Evolutionary conservation across 768 basidiomycete species (phyloP).

Genomic region (Cystofilobasidium macerans): DNA sequence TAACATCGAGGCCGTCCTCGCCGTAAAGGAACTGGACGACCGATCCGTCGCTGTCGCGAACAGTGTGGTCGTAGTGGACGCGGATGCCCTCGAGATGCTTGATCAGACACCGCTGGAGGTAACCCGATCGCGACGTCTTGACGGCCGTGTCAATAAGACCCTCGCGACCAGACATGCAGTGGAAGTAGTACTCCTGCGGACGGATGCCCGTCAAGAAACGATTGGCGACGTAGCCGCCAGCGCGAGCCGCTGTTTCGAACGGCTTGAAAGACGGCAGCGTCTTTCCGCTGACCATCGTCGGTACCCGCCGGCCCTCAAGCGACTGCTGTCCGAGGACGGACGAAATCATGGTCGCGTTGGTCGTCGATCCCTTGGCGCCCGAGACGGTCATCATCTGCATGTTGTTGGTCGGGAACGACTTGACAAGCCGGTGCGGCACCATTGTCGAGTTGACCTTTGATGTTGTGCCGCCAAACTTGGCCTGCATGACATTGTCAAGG

Average conservation of each 20-base stretch:
- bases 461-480: conserved; percentile 56
- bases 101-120: conserved; percentile 93
- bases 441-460: conserved; percentile 78
- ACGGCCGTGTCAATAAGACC: conserved; percentile 98
- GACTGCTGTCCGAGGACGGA: conserved; percentile 95
- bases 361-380: conserved; percentile 93
- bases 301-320: conserved; percentile 93
- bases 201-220: conserved; percentile 97
- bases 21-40: conserved; percentile 95
- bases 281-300: conserved; percentile 98
- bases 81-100: conserved; percentile 96
- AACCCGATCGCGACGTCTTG: conserved; percentile 96
- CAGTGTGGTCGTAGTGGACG: conserved; percentile 95
- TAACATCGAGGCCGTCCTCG: conserved; percentile 91
- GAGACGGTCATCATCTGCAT: conserved; percentile 99
- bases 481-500: conserved; percentile 52
- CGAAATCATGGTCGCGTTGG: conserved; percentile 97
- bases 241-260: conserved; percentile 96
- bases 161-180: conserved; percentile 99
- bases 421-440: conserved; percentile 73
- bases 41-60: conserved; percentile 85
- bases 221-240: conserved; percentile 94
- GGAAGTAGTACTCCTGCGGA: conserved; percentile 99
- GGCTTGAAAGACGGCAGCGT: conserved; percentile 92
- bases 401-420: conserved; percentile 93